Conservation (phyloP, 1,284 basidiomycete species). For the Porogramme epimiltina region DNA sequence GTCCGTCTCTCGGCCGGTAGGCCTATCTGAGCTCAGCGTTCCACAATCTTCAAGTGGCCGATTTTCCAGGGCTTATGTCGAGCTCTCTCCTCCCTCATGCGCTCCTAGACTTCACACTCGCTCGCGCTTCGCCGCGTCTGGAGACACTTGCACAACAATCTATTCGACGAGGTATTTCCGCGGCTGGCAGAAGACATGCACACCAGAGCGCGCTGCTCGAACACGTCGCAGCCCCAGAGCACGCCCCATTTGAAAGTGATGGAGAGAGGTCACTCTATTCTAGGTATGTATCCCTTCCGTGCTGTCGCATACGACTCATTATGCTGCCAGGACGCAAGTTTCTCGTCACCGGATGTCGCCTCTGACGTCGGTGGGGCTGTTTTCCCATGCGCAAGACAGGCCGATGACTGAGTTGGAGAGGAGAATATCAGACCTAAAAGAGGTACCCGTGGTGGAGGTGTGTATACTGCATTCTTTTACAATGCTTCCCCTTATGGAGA, state of each 20-base stretch:
- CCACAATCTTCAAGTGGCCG: no score
- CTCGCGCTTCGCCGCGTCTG: conserved; percentile 19
- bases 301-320: not conserved
- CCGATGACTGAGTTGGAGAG: conserved; percentile 23
- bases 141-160: conserved; percentile 6
- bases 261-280: conserved; percentile 17
- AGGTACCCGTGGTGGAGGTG: conserved; percentile 17
- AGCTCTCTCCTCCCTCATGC: conserved; percentile 19
- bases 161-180: not conserved
- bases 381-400: conserved; percentile 6
- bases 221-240: not conserved
- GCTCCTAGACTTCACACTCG: conserved; percentile 24
- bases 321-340: conserved; percentile 1
- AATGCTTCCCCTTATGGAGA: not conserved
- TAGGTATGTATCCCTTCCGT: conserved; percentile 4
- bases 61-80: conserved; percentile 12
- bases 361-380: not conserved
- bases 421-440: conserved; percentile 24
- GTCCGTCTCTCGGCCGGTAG: no score
- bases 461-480: not conserved
- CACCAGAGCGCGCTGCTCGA: conserved; percentile 7
- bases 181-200: conserved; percentile 1
- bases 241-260: not conserved
- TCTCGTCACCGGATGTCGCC: not conserved
- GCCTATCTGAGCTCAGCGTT: no score